Conservation (phyloP, 805 yeast genomes). For the Zygosaccharomyces siamensis region DNA sequence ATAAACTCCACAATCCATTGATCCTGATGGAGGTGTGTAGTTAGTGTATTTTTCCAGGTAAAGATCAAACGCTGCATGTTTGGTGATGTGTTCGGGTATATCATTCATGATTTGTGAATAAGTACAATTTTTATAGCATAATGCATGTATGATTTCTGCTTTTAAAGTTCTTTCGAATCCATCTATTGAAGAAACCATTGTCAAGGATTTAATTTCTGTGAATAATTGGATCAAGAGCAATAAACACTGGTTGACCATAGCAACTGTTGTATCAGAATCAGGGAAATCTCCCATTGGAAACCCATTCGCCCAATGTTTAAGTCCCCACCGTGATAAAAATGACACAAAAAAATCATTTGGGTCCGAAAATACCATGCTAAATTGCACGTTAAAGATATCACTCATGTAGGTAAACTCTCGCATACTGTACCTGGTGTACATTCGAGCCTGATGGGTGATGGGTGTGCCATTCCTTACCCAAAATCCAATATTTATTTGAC, state of each 20-base stretch:
- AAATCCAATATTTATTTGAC: conserved; percentile 82
- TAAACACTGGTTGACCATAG: conserved; percentile 76
- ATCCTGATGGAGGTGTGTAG: conserved; percentile 55
- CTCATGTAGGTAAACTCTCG: conserved; percentile 79
- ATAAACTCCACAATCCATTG: conserved; percentile 59
- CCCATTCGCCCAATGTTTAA: conserved; percentile 50
- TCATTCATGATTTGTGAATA: conserved; percentile 64
- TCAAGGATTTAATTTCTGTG: conserved; percentile 60
- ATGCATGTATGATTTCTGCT: conserved; percentile 72
- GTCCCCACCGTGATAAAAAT: conserved; percentile 64
- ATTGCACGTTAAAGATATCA: conserved; percentile 70
- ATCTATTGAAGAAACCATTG: conserved; percentile 45
- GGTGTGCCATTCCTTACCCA: conserved; percentile 95
- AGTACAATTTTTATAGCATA: conserved; percentile 70
- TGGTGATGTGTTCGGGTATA: conserved; percentile 70
- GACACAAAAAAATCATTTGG: conserved; percentile 56
- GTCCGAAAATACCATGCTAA: conserved; percentile 48
- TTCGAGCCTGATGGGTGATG: conserved; percentile 69
- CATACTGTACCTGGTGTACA: conserved; percentile 71
- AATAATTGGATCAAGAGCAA: conserved; percentile 61
- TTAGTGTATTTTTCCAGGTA: conserved; percentile 53
- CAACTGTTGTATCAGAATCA: conserved; percentile 41
- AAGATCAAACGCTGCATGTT: conserved; percentile 70
- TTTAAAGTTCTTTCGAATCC: conserved; percentile 48
- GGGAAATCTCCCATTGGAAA: conserved; percentile 41